These are phyloP conservation scores for Castanopsis chinensis DNA, from an alignment of 306 rosid genomes.

Conservation along the genomic window DNA sequence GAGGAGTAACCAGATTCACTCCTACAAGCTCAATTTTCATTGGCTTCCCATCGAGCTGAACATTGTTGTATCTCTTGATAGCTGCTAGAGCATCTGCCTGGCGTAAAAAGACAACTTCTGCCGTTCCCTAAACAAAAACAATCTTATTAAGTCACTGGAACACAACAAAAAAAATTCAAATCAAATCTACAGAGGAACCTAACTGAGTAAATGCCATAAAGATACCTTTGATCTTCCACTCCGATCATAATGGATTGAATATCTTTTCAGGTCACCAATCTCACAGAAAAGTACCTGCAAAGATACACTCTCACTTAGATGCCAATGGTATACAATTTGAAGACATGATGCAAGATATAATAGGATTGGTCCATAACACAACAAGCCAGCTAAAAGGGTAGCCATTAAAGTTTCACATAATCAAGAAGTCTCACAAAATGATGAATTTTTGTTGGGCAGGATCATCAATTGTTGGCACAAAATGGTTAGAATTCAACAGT, in stretches of 20 bases:
- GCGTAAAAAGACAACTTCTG: constrained; percentile 51
- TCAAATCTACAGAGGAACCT: not conserved
- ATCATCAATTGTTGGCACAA: not conserved
- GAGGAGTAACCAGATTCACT: constrained; percentile 19
- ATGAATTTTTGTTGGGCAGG: not conserved
- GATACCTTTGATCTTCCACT: constrained; percentile 62
- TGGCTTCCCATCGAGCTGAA: constrained; percentile 59
- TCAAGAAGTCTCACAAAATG: not conserved
- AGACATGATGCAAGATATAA: not conserved
- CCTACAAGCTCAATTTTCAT: constrained; percentile 63
- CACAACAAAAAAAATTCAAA: not conserved
- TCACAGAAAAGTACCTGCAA: constrained; percentile 59
- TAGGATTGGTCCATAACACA: not conserved
- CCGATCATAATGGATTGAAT: constrained; percentile 51
- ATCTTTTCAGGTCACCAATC: constrained; percentile 49
- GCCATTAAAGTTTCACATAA: not conserved
- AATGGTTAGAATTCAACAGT: not conserved
- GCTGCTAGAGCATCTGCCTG: constrained; percentile 56
- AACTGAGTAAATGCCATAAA: not conserved
- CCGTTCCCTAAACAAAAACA: constrained; percentile 51
- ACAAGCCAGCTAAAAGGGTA: not conserved
- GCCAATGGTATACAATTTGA: constrained; percentile 6
- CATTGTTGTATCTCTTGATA: constrained; percentile 49
- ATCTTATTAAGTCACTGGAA: not conserved
- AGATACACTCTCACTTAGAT: constrained; percentile 2